Conservation (phyloP, 2,329 filamentous ascomycete genomes). For the Chaetomiaceae sp. region DNA sequence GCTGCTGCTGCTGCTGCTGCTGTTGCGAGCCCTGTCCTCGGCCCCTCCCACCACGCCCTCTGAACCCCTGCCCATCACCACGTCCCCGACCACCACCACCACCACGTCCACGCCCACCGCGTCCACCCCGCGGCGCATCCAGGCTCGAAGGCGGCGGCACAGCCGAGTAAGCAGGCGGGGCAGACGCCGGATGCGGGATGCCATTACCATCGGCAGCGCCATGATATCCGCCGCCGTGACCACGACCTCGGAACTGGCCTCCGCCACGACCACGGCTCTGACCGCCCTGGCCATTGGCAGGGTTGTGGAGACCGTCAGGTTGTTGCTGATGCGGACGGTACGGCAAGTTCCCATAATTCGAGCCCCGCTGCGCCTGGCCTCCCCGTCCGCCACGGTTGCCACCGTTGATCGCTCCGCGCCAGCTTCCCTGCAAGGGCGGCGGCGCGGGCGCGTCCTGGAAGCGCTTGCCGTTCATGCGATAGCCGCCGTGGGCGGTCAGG, state of each 20-base stretch:
- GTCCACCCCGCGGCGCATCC: conserved; percentile 42
- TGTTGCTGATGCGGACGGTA: conserved; percentile 39
- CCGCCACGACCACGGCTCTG: conserved; percentile 26
- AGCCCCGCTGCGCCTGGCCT: conserved; percentile 32
- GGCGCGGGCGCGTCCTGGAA: conserved; percentile 54
- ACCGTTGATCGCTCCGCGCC: conserved; percentile 54
- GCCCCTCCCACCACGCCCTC: conserved; percentile 11
- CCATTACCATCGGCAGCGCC: conserved; percentile 4
- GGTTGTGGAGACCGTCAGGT: conserved; percentile 12
- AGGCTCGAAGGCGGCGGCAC: conserved; percentile 59
- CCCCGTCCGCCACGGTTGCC: conserved; percentile 33
- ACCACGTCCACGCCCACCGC: conserved; percentile 35
- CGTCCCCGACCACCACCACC: conserved; percentile 17
- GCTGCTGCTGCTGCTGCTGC: neutral
- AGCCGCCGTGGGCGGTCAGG: conserved; percentile 48
- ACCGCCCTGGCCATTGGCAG: conserved; percentile 11
- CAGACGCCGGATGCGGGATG: conserved; percentile 11
- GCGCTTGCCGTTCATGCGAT: conserved; percentile 58
- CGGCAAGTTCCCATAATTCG: conserved; percentile 48
- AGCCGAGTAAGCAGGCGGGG: conserved; percentile 42
- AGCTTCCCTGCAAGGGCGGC: conserved; percentile 51
- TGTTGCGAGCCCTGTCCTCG: neutral
- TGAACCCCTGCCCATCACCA: conserved; percentile 12
- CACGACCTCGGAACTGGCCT: conserved; percentile 14
- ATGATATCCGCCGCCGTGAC: neutral